Percentiles rank a stretch among this genome's conserved stretches.
These are phyloP conservation scores for Colletotrichum lentis DNA, from an alignment of 2,329 filamentous ascomycete genomes.

Conservation along the genomic window DNA sequence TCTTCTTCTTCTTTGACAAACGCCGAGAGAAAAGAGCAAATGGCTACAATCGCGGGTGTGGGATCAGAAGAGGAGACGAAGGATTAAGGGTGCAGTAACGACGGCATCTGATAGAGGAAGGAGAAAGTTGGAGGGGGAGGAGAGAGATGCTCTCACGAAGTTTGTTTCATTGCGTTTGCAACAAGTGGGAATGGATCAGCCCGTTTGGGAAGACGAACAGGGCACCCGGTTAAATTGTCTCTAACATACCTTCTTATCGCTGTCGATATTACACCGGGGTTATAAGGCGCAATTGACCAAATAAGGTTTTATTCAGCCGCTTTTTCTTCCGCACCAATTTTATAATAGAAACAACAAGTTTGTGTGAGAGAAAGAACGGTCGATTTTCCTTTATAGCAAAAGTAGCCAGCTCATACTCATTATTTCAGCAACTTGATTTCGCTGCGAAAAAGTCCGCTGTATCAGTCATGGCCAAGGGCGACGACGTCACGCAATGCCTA, in stretches of 20 bases:
- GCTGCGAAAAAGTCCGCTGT: not conserved
- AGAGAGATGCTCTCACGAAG: slow-evolving; percentile 30
- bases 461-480: slow-evolving; percentile 27
- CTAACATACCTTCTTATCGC: not conserved
- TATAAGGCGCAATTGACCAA: not conserved
- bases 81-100: slow-evolving; percentile 6
- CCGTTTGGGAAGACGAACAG: slow-evolving; percentile 4
- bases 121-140: not conserved
- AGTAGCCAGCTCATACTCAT: not conserved
- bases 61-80: slow-evolving; percentile 8
- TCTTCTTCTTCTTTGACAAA: not conserved
- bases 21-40: not conserved
- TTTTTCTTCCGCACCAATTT: not conserved
- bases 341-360: not conserved
- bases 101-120: not conserved
- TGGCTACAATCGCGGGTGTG: not conserved
- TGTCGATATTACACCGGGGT: not conserved
- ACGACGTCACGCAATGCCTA: slow-evolving; percentile 37
- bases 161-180: slow-evolving; percentile 26
- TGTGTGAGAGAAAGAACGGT: not conserved
- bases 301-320: not conserved
- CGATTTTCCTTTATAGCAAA: not conserved
- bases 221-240: not conserved
- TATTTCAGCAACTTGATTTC: not conserved
- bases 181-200: slow-evolving; percentile 22